Conservation (phyloP, 2,329 filamentous ascomycete genomes). For the Xylaria digitata region DNA sequence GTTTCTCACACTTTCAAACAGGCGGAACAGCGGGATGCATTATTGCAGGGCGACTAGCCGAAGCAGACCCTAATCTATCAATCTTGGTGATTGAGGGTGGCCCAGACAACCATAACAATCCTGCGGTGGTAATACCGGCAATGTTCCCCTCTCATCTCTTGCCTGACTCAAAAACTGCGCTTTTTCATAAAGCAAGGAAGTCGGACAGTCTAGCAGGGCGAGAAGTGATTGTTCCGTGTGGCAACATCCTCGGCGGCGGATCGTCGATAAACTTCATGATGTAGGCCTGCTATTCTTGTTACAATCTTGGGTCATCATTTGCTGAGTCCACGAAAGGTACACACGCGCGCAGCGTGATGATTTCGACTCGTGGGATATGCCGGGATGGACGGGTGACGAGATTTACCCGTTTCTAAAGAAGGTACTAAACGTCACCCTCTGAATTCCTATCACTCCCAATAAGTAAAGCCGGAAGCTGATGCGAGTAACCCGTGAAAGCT, state of each 20-base stretch:
- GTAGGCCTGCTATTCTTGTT: conserved; percentile 34
- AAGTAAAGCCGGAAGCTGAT: conserved; percentile 8
- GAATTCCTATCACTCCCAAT: neutral
- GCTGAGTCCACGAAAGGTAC: conserved; percentile 43
- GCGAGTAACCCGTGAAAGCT: conserved; percentile 36
- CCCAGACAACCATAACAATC: conserved; percentile 30
- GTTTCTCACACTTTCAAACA: conserved; percentile 20
- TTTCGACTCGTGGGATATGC: conserved; percentile 49
- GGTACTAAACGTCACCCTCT: conserved; percentile 36
- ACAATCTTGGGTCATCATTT: neutral
- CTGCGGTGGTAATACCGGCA: conserved; percentile 56
- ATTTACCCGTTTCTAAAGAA: conserved; percentile 65
- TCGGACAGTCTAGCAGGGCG: conserved; percentile 56
- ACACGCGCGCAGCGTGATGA: conserved; percentile 51
- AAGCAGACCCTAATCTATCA: conserved; percentile 39
- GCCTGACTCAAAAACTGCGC: conserved; percentile 56
- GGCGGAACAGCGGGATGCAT: conserved; percentile 42
- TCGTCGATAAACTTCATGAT: conserved; percentile 63
- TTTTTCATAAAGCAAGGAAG: conserved; percentile 60
- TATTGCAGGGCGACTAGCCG: conserved; percentile 39
- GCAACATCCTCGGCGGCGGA: conserved; percentile 65
- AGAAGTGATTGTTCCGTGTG: conserved; percentile 54
- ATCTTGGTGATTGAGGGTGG: conserved; percentile 42
- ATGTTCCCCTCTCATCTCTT: conserved; percentile 61
- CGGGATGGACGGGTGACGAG: conserved; percentile 48